Base-by-base conservation (phyloP, 2,329 filamentous ascomycete species). In the Diaporthe ampelina region DNA sequence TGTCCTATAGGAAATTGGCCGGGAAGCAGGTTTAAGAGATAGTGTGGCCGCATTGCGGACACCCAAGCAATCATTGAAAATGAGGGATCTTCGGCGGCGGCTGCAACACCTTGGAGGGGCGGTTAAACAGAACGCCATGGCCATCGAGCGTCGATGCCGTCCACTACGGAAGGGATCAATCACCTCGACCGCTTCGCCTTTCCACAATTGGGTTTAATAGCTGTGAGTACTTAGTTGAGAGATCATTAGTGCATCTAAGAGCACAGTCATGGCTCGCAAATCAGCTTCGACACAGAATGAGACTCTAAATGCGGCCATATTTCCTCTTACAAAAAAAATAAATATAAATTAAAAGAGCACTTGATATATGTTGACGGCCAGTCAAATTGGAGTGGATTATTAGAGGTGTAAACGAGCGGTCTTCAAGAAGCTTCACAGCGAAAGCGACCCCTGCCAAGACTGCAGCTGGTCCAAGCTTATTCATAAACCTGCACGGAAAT, bases 361-460 rank as follows among this genome's bases (percentile, higher is more conserved):
- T 5, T 4, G 13, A 21, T 4, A 4, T 3, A 37, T n/a, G 0
- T 19, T 52, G 2, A 21, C 35, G 13, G n/a, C 8, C 32, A 32
- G 61, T 21, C 7, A 19, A n/a, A 43, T n/a, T 52, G 45, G 17
- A 24, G 11, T 19, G 9, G 21, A 21, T 24, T 8, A 9, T 40
- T 11, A 11, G 3, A 7, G 24, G 11, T 40, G 63, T 52, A 52
- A 35, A 19, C 13, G 45, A 52, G 15, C 26, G 13, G 21, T n/a
- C 21, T 29, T 65, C 19, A 32, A 37, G 45, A 48, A 13, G 63
- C 29, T 15, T 37, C 2, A 6, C 10, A 26, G 9, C 7, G 32
- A 54, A 54, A 54, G 32, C 15, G 63, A 54, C 32, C 63, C 63
- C 63, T 68, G 63, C 63, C 63, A 68, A 68, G 63, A 54, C 63